These are phyloP conservation scores for Plasmodium knowlesi DNA, from an alignment of 169 alveolate species.

Conservation along the genomic window DNA sequence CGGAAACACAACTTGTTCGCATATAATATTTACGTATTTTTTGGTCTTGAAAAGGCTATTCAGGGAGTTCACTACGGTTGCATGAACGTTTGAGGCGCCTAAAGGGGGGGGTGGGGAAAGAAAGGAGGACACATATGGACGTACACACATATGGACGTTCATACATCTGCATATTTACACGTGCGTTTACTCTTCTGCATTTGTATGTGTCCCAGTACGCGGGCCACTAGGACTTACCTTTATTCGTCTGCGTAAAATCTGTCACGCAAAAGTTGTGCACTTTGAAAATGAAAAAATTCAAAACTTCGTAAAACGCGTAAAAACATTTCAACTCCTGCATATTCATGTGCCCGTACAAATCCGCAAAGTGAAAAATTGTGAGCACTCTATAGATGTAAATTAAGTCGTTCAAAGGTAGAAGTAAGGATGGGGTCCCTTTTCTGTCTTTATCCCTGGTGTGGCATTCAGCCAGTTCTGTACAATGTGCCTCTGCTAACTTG, in stretches of 20 bases:
- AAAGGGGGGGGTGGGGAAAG: constrained; percentile 15
- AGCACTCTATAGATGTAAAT: constrained; percentile 63
- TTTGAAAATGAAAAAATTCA: constrained; percentile 47
- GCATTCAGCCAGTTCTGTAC: constrained; percentile 19
- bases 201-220: neutral
- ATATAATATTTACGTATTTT: neutral
- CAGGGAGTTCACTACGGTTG: constrained; percentile 27
- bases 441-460: constrained; percentile 13
- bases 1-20: constrained; percentile 65
- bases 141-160: neutral
- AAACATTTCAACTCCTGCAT: constrained; percentile 23
- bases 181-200: neutral
- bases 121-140: neutral
- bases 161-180: neutral
- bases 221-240: neutral
- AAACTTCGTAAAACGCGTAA: constrained; percentile 30
- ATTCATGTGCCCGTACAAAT: constrained; percentile 63
- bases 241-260: constrained; percentile 67
- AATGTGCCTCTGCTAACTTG: neutral
- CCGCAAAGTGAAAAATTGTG: constrained; percentile 35
- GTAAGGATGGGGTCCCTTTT: neutral
- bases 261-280: constrained; percentile 24
- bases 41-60: constrained; percentile 18
- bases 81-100: constrained; percentile 44
- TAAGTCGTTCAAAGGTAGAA: constrained; percentile 24